Evolutionary conservation across 495 filamentous ascomycete genomes (phyloP).

Genomic region (Daldinia bambusicola): DNA sequence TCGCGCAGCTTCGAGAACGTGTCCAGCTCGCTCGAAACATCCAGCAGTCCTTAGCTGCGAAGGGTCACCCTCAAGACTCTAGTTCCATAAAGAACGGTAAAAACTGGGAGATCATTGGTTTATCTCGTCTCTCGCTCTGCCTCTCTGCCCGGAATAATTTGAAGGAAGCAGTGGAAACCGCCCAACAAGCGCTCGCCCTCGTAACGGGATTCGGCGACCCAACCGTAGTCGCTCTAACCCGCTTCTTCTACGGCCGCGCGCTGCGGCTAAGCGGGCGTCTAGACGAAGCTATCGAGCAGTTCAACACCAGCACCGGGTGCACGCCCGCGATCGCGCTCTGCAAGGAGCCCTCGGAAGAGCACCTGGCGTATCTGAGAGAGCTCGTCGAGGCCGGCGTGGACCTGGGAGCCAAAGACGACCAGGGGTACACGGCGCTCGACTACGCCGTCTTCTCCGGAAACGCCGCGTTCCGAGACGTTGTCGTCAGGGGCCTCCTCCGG

Average conservation of each 20-base stretch:
- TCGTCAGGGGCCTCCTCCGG: constrained; percentile 42
- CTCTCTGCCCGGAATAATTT: constrained; percentile 7
- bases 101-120: constrained; percentile 31
- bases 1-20: constrained; percentile 24
- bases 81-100: not conserved
- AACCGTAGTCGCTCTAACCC: constrained; percentile 10
- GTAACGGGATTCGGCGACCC: not conserved
- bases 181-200: not conserved
- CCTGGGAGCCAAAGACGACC: constrained; percentile 38
- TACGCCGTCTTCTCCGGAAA: constrained; percentile 45
- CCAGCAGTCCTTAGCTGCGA: not conserved
- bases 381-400: constrained; percentile 46
- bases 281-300: constrained; percentile 36
- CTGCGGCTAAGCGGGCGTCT: not conserved
- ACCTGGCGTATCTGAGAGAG: constrained; percentile 42
- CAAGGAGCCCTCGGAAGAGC: constrained; percentile 49
- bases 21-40: constrained; percentile 12
- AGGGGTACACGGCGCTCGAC: constrained; percentile 50
- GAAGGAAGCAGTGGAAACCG: constrained; percentile 10
- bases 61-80: not conserved
- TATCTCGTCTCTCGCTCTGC: constrained; percentile 39
- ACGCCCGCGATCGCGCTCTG: constrained; percentile 49
- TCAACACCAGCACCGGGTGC: constrained; percentile 26
- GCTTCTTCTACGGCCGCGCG: constrained; percentile 22
- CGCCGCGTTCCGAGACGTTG: constrained; percentile 23